Percentiles rank a stretch among this genome's conserved stretches.
phyloP scores from a whole-genome alignment of 495 filamentous ascomycete species.

The Penicillium parvum region DNA sequence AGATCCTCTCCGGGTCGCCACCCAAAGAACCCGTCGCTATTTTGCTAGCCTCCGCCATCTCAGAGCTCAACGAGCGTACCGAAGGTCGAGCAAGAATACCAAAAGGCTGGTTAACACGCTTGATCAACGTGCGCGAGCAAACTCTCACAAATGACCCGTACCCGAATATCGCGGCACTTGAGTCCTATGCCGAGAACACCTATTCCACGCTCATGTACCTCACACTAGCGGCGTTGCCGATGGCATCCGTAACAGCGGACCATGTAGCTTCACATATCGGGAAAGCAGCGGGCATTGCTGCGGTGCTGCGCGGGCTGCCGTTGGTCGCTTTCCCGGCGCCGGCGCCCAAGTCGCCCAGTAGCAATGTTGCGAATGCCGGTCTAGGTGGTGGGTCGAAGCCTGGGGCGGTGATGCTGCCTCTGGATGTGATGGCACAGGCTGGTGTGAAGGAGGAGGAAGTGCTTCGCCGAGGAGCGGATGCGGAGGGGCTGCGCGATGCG shows the following conservation, averaged over 20 bases:
- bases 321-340: conserved; percentile 73
- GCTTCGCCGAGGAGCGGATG: conserved; percentile 69
- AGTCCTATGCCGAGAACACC: conserved; percentile 88
- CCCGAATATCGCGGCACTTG: conserved; percentile 63
- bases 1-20: conserved; percentile 65
- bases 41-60: conserved; percentile 66
- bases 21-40: conserved; percentile 91
- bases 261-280: conserved; percentile 92
- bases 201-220: conserved; percentile 93
- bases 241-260: conserved; percentile 78
- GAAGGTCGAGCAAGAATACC: conserved; percentile 55
- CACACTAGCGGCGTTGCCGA: conserved; percentile 68
- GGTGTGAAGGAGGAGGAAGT: conserved; percentile 85
- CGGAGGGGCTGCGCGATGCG: conserved; percentile 77
- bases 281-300: conserved; percentile 84
- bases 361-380: conserved; percentile 16
- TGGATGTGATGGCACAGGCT: conserved; percentile 82
- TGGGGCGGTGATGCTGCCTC: conserved; percentile 69
- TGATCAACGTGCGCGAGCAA: conserved; percentile 76
- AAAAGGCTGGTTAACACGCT: conserved; percentile 74
- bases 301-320: conserved; percentile 77
- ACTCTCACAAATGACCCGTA: conserved; percentile 83
- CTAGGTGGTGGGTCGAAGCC: conserved; percentile 40
- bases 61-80: conserved; percentile 53
- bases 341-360: conserved; percentile 49